These are phyloP conservation scores for Obba rivulosa DNA, from an alignment of 768 basidiomycete species.

Conservation along the genomic window DNA sequence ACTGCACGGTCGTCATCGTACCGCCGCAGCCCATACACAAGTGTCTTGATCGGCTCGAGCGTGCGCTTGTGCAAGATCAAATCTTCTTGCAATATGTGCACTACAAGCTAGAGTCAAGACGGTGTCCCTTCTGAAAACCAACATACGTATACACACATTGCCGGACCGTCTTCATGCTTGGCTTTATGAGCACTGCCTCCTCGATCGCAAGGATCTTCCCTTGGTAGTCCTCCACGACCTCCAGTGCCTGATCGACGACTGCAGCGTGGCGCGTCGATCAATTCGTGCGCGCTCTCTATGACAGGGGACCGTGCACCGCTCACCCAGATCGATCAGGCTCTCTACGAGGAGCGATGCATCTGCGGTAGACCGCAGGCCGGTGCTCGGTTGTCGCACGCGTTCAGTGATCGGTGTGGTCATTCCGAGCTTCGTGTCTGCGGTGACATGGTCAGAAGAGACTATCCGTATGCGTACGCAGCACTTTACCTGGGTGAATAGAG, in stretches of 20 bases:
- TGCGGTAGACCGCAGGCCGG: conserved; percentile 50
- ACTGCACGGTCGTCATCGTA: conserved; percentile 62
- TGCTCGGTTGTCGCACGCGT: conserved; percentile 50
- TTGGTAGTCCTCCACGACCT: conserved; percentile 63
- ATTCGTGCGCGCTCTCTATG: no score
- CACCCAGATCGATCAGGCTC: conserved; percentile 51
- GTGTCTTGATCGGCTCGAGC: conserved; percentile 57
- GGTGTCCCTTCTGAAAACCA: no score
- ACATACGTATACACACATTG: conserved; percentile 1
- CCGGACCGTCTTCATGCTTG: conserved; percentile 11
- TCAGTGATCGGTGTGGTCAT: conserved; percentile 48
- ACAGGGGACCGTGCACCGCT: conserved; percentile 3
- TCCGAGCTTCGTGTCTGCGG: conserved; percentile 31
- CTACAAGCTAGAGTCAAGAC: conserved; percentile 25
- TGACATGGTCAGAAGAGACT: not conserved
- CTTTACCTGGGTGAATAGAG: conserved; percentile 31
- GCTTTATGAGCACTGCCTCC: conserved; percentile 10
- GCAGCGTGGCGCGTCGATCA: not conserved
- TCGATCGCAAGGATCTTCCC: conserved; percentile 42
- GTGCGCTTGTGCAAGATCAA: conserved; percentile 66
- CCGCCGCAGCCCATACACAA: conserved; percentile 57
- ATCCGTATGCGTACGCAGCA: not conserved
- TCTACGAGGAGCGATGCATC: conserved; percentile 66
- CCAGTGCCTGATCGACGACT: conserved; percentile 64
- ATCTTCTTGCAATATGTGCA: conserved; percentile 69